Percentiles rank a stretch among this genome's conserved stretches.
Conservation (phyloP, 2,329 filamentous ascomycete species). For the Furcasterigmium furcatum region DNA sequence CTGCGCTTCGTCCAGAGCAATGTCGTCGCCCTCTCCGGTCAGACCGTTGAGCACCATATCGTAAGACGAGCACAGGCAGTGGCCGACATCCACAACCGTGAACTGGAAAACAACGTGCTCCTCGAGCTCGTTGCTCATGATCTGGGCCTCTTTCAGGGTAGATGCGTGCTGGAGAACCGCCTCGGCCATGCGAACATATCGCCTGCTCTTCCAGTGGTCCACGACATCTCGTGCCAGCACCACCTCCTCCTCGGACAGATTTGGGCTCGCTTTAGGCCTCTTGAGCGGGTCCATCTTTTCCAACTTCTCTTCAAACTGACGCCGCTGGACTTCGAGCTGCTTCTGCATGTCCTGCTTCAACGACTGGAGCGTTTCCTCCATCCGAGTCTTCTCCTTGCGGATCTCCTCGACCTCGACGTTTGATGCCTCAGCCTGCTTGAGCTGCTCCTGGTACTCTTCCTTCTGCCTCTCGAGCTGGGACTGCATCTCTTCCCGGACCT, state of each 20-base stretch:
- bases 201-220: constrained; percentile 75
- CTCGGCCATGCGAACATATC: constrained; percentile 93
- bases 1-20: constrained; percentile 72
- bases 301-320: constrained; percentile 80
- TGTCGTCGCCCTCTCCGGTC: constrained; percentile 78
- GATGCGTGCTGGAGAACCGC: constrained; percentile 84
- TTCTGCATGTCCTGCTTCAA: constrained; percentile 88
- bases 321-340: constrained; percentile 78
- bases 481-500: constrained; percentile 81
- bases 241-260: constrained; percentile 69
- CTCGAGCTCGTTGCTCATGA: constrained; percentile 96
- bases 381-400: constrained; percentile 74
- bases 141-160: constrained; percentile 88
- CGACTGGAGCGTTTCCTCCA: constrained; percentile 76
- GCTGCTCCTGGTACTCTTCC: constrained; percentile 74
- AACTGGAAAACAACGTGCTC: constrained; percentile 95
- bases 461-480: constrained; percentile 78
- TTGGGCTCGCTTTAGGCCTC: constrained; percentile 56
- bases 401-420: constrained; percentile 81
- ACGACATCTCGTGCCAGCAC: constrained; percentile 64
- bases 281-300: constrained; percentile 69
- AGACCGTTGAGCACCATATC: constrained; percentile 94
- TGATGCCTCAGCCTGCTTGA: constrained; percentile 71
- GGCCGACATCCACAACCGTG: constrained; percentile 82
- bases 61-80: constrained; percentile 88